Evolutionary conservation across 495 filamentous ascomycete genomes (phyloP).

Genomic region (Thozetella sp.): DNA sequence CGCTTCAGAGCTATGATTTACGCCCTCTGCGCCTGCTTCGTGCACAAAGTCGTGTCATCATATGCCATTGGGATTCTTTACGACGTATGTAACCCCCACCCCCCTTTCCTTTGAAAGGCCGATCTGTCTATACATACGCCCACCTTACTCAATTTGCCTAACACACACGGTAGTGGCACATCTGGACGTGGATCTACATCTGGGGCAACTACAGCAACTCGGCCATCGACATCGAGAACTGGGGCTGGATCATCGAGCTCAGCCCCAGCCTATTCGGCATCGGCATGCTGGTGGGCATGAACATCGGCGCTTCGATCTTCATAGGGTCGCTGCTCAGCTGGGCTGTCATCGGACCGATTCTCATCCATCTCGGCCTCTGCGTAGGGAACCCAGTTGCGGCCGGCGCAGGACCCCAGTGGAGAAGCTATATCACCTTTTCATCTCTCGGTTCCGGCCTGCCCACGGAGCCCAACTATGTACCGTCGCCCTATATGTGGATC

Average conservation of each 20-base stretch:
- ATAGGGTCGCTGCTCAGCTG: constrained; percentile 56
- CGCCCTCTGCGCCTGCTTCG: constrained; percentile 45
- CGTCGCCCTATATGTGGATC: constrained; percentile 59
- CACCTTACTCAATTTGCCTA: background rate
- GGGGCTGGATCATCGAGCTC: constrained; percentile 60
- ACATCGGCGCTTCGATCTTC: constrained; percentile 58
- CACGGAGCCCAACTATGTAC: constrained; percentile 28
- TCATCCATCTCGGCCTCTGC: constrained; percentile 47
- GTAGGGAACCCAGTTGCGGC: constrained; percentile 37
- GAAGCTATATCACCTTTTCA: constrained; percentile 40
- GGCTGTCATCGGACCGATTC: constrained; percentile 58
- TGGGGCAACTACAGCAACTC: constrained; percentile 49
- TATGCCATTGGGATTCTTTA: constrained; percentile 60
- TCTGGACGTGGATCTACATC: constrained; percentile 58
- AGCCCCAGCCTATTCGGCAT: constrained; percentile 62
- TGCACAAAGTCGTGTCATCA: constrained; percentile 52
- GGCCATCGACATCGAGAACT: constrained; percentile 55
- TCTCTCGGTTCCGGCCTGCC: constrained; percentile 39
- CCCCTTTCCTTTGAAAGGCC: background rate
- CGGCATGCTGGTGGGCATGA: constrained; percentile 62
- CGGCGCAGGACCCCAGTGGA: constrained; percentile 39
- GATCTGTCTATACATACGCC: background rate
- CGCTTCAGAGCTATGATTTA: constrained; percentile 48
- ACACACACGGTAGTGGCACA: constrained; percentile 40
- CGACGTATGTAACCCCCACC: constrained; percentile 23